These are phyloP conservation scores for Colletotrichum sp. DNA, from an alignment of 2,329 filamentous ascomycete species.

Conservation along the genomic window DNA sequence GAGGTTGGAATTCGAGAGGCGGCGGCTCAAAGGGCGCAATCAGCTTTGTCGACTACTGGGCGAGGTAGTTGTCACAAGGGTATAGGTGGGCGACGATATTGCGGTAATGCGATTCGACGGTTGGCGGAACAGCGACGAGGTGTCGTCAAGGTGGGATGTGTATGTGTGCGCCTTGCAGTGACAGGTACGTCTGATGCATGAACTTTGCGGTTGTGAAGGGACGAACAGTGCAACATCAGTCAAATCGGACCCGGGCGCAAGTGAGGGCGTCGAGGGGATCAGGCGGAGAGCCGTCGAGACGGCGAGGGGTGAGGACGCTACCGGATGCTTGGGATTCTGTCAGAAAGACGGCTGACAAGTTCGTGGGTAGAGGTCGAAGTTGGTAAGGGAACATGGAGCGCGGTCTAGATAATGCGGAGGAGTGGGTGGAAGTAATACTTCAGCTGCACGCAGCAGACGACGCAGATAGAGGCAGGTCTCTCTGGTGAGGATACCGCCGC, in stretches of 20 bases:
- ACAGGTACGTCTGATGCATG: conserved; percentile 32
- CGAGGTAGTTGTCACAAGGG: not conserved
- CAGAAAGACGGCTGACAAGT: not conserved
- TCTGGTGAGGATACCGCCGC: conserved; percentile 17
- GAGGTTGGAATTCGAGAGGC: not conserved
- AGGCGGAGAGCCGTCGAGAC: not conserved
- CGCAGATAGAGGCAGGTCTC: conserved; percentile 11
- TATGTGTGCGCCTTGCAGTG: conserved; percentile 21
- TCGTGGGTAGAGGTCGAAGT: not conserved
- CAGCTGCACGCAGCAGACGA: conserved; percentile 11
- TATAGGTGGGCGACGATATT: not conserved
- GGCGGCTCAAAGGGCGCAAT: not conserved
- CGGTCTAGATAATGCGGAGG: conserved; percentile 7
- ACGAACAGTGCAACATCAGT: conserved; percentile 20
- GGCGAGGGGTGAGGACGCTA: not conserved
- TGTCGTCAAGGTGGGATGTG: conserved; percentile 27
- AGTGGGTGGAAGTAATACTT: conserved; percentile 21
- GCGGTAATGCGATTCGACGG: not conserved
- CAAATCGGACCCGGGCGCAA: not conserved
- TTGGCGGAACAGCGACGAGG: conserved; percentile 22
- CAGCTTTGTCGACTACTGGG: conserved; percentile 14
- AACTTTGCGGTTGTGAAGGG: conserved; percentile 27
- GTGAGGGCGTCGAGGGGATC: not conserved
- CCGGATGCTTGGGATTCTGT: not conserved
- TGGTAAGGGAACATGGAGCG: not conserved